A percentile compares a stretch with the other conserved stretches of the same genome.
Evolutionary conservation across 2,329 filamentous ascomycete genomes (phyloP).

Genomic region (Aaosphaeria pasadenensis): DNA sequence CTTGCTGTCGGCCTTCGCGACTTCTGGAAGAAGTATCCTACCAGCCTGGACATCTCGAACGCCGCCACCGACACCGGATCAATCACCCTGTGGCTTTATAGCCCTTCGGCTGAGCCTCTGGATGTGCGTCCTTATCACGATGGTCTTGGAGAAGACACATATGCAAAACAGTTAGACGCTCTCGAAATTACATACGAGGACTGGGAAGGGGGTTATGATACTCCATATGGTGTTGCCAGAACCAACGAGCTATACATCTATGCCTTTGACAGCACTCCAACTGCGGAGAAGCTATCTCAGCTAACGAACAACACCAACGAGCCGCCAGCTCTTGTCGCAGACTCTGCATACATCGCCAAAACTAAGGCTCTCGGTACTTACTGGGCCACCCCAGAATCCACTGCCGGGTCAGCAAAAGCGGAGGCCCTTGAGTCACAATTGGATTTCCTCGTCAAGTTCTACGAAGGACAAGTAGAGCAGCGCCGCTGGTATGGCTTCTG

Average conservation of each 20-base stretch:
- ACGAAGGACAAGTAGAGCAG: slow-evolving; percentile 55
- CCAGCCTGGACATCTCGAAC: slow-evolving; percentile 54
- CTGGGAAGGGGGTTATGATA: slow-evolving; percentile 55
- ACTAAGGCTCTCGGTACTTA: slow-evolving; percentile 55
- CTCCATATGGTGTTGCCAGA: slow-evolving; percentile 56
- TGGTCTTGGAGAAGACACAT: slow-evolving; percentile 54
- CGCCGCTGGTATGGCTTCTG: slow-evolving; percentile 63
- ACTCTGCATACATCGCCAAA: slow-evolving; percentile 49
- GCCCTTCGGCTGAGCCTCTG: slow-evolving; percentile 53
- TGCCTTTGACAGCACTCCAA: slow-evolving; percentile 53
- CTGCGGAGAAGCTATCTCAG: slow-evolving; percentile 44
- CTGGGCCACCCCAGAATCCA: slow-evolving; percentile 47
- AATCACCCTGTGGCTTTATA: slow-evolving; percentile 61
- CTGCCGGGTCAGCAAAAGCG: slow-evolving; percentile 26
- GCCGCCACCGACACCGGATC: slow-evolving; percentile 49
- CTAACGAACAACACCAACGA: slow-evolving; percentile 48
- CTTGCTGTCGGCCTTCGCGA: slow-evolving; percentile 57
- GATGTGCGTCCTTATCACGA: slow-evolving; percentile 60
- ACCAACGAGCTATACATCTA: slow-evolving; percentile 58
- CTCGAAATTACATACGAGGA: slow-evolving; percentile 64
- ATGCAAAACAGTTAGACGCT: slow-evolving; percentile 57
- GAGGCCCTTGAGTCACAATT: slow-evolving; percentile 52
- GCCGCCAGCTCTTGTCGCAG: slow-evolving; percentile 52
- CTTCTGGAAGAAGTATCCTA: slow-evolving; percentile 64
- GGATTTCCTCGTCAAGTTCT: slow-evolving; percentile 56